Conservation (phyloP, 2,329 filamentous ascomycete species). For the Botrytis pseudocinerea region DNA sequence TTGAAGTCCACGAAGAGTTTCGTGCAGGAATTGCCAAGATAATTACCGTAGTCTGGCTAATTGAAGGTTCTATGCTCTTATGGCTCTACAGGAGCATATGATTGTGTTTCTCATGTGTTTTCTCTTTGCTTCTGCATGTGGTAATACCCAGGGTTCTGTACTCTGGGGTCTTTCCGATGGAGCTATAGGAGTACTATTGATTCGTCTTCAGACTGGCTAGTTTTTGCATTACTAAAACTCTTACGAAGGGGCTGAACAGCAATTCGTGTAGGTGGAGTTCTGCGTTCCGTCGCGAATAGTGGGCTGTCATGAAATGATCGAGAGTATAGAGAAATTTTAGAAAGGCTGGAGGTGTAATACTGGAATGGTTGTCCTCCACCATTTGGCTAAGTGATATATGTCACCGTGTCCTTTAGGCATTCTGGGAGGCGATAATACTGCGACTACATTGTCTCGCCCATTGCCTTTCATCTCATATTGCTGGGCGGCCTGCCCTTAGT, state of each 20-base stretch:
- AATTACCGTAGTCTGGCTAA: not conserved
- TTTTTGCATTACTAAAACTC: not conserved
- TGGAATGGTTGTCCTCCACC: too few species aligned
- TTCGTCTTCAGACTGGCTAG: not conserved
- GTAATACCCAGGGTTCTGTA: not conserved
- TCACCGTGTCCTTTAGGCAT: too few species aligned
- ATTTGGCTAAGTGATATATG: not conserved
- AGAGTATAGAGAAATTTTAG: too few species aligned
- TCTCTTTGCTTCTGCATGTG: not conserved
- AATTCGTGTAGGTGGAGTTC: too few species aligned
- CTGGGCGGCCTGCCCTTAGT: not conserved
- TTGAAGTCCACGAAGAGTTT: not conserved
- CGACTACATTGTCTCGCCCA: not conserved
- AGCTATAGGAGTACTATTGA: not conserved
- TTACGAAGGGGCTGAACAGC: too few species aligned
- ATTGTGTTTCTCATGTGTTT: not conserved
- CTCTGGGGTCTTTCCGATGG: accelerated
- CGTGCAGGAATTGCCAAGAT: not conserved
- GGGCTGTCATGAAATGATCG: too few species aligned
- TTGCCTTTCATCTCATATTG: not conserved
- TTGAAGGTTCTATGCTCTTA: not conserved
- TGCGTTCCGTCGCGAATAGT: too few species aligned
- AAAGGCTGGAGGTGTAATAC: too few species aligned
- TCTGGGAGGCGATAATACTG: not conserved
- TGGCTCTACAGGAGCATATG: not conserved